Conservation (phyloP, 305 asterid genomes). For the Plantago coronopus region DNA sequence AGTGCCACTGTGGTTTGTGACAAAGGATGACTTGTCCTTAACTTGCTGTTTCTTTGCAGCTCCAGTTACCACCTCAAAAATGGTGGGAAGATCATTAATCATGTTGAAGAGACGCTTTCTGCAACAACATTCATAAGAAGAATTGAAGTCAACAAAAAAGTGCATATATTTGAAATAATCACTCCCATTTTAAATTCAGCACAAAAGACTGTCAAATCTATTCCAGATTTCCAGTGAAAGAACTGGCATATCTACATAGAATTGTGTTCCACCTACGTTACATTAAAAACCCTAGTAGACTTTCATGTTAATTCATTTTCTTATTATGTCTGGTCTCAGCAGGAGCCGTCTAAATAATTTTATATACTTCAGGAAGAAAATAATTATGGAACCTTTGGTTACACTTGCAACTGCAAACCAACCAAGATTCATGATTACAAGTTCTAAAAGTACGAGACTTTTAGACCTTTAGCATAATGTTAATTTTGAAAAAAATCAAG, state of each 20-base stretch:
- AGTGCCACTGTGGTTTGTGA: constrained; percentile 64
- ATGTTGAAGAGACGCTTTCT: constrained; percentile 72
- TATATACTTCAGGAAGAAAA: background rate
- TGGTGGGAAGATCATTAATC: constrained; percentile 78
- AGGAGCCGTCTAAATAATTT: too few relatives aligned
- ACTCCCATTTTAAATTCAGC: constrained; percentile 13
- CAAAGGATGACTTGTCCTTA: constrained; percentile 58
- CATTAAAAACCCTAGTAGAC: background rate
- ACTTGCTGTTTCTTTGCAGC: constrained; percentile 67
- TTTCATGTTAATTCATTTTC: too few relatives aligned
- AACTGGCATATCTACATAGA: background rate
- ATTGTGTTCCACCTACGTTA: background rate
- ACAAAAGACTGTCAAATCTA: constrained; percentile 11
- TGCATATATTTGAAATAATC: constrained; percentile 15
- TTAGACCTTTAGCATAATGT: background rate
- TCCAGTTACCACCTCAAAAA: constrained; percentile 73
- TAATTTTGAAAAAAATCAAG: background rate
- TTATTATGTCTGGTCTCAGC: too few relatives aligned
- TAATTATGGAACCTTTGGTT: background rate
- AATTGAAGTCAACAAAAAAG: constrained; percentile 14
- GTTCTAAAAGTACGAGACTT: too few relatives aligned
- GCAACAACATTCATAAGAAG: constrained; percentile 27
- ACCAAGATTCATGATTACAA: background rate
- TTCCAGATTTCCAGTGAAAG: background rate
- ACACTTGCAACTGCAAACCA: constrained; percentile 7